Evolutionary conservation across 345 rosid genomes (phyloP).

Genomic region (Citrus inodora): DNA sequence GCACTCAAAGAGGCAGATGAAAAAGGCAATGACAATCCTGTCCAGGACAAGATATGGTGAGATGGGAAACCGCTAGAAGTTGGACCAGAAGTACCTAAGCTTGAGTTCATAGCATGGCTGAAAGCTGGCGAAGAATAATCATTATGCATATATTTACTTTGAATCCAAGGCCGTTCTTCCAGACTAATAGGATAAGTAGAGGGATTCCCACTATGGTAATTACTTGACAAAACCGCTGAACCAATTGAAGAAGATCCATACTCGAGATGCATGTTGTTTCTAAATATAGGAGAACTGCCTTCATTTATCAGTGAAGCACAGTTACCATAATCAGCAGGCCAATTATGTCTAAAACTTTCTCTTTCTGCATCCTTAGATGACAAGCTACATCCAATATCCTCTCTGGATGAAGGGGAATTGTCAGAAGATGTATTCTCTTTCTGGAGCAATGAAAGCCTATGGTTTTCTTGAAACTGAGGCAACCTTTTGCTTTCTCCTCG

Average conservation of each 20-base stretch:
- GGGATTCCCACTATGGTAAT: slow-evolving; percentile 24
- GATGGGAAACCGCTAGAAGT: slow-evolving; percentile 15
- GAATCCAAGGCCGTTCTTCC: slow-evolving; percentile 12
- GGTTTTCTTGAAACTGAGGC: slow-evolving; percentile 23
- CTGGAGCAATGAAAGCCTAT: slow-evolving; percentile 22
- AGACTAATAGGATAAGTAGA: slow-evolving; percentile 24
- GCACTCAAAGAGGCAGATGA: slow-evolving; percentile 34
- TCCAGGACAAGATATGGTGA: slow-evolving; percentile 27
- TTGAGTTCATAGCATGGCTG: slow-evolving; percentile 4
- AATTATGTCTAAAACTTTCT: slow-evolving; percentile 31
- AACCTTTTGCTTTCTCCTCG: slow-evolving; percentile 25
- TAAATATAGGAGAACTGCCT: slow-evolving; percentile 32
- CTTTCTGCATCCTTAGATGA: slow-evolving; percentile 30
- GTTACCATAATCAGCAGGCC: slow-evolving; percentile 33
- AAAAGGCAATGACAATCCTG: slow-evolving; percentile 30
- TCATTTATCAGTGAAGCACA: slow-evolving; percentile 29
- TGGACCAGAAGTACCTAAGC: slow-evolving; percentile 18
- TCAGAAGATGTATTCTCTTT: slow-evolving; percentile 22
- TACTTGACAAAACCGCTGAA: slow-evolving; percentile 22
- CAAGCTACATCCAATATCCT: slow-evolving; percentile 22
- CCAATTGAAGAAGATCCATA: slow-evolving; percentile 35
- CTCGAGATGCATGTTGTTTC: slow-evolving; percentile 42
- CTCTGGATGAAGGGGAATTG: slow-evolving; percentile 22
- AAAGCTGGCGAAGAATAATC: not conserved
- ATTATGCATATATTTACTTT: slow-evolving; percentile 3